Base-by-base conservation (phyloP, 139 green algal genomes). In the Chlamydomonas sphaeroides region DNA sequence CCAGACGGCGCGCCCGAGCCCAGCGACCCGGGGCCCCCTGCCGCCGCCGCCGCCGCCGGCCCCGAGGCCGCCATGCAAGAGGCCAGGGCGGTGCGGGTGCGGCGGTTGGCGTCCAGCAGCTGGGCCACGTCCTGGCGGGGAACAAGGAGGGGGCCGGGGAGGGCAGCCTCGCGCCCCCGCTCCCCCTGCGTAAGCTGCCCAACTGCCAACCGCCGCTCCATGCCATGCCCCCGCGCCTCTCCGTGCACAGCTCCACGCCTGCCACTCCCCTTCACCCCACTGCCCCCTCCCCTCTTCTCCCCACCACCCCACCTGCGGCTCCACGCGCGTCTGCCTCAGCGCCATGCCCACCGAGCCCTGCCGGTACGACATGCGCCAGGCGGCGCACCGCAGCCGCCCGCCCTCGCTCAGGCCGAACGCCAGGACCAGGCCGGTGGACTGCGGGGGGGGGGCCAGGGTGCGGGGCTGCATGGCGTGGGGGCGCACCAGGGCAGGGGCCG, bases 401-500 rank as follows among this genome's bases (percentile, higher is more conserved):
- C 21, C 53, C 39, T 85, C 67, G 33, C 23, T 78, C 65, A 71
- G 79, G 5, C 79, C 79, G 35, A 85, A 85, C 18, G 59, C 79
- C 39, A 85, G 56, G 18, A 85, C 35, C 35, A 45, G 57, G 49
- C n/a, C 28, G 49, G 41, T 51, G 5, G 49, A 42, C 78, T 84
- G 48, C 2, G 11, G 65, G 25, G 26, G 76, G 23, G 42, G 11
- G 35, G n/a, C 36, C 17, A 25, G 6, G 32, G 33, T 14, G 11
- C 45, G 45, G 53, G 21, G n/a, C n/a, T n/a, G n/a, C n/a, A n/a
- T n/a, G n/a, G n/a, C n/a, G n/a, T n/a, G n/a, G n/a, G n/a, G n/a
- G n/a, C n/a, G n/a, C n/a, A n/a, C n/a, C n/a, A n/a, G n/a, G n/a
- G n/a, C n/a, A n/a, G n/a, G n/a, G n/a, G n/a, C n/a, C n/a, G n/a